Conservation (phyloP, 2,329 filamentous ascomycete species). For the Tolypocladium nubicola region DNA sequence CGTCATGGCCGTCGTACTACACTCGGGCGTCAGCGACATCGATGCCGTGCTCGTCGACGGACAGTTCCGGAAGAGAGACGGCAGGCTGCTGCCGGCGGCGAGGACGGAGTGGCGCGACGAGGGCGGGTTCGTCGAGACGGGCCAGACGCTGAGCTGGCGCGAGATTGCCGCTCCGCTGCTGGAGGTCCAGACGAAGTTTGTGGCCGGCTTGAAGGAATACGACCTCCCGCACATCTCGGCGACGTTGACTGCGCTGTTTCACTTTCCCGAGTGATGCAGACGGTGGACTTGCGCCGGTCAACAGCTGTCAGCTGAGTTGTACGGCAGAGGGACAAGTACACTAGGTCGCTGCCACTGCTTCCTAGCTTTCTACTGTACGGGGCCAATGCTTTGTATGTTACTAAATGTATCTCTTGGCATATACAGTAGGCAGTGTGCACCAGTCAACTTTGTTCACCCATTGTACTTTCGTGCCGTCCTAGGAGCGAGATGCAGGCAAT, state of each 20-base stretch:
- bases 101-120: background rate
- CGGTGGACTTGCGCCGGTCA: background rate
- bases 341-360: no score
- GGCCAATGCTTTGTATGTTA: no score
- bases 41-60: conserved; percentile 31
- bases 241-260: background rate
- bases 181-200: background rate
- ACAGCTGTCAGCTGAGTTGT: no score
- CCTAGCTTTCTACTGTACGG: no score
- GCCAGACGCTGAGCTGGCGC: background rate
- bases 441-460: no score
- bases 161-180: background rate
- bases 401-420: no score
- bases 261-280: background rate
- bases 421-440: no score
- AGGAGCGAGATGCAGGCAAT: no score
- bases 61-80: background rate
- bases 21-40: conserved; percentile 38
- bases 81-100: background rate
- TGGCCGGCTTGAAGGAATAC: background rate
- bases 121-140: background rate
- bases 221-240: background rate
- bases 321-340: no score
- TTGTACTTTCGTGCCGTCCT: no score
- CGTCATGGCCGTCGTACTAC: conserved; percentile 41